Evolutionary conservation across 2,329 filamentous ascomycete genomes (phyloP).

Genomic region (Simplicillium aogashimaense): DNA sequence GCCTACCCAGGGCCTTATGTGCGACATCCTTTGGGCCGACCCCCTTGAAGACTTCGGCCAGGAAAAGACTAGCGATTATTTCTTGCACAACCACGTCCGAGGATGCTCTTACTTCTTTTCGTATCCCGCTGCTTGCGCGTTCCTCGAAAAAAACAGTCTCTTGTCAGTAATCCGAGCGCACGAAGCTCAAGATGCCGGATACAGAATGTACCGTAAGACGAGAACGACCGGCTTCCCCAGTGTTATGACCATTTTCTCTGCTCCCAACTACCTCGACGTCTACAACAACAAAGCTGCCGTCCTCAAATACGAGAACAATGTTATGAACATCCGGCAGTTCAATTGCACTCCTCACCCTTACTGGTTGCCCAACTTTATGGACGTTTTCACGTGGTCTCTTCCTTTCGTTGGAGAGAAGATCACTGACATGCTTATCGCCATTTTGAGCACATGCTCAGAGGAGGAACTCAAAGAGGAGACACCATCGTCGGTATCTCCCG

Average conservation of each 20-base stretch:
- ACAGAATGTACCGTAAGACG: constrained; percentile 98
- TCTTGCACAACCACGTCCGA: constrained; percentile 95
- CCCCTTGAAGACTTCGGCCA: constrained; percentile 97
- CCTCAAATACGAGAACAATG: constrained; percentile 98
- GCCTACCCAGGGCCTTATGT: constrained; percentile 96
- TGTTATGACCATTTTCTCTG: constrained; percentile 99
- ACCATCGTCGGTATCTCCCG: constrained; percentile 57
- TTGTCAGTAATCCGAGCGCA: constrained; percentile 95
- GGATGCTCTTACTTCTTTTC: constrained; percentile 99
- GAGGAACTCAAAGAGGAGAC: constrained; percentile 89
- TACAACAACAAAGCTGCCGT: constrained; percentile 99
- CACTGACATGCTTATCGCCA: constrained; percentile 98
- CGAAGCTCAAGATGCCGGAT: constrained; percentile 96
- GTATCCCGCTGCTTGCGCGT: constrained; percentile 91
- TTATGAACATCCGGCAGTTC: constrained; percentile 99
- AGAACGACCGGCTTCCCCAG: constrained; percentile 96
- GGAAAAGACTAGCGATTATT: constrained; percentile 96
- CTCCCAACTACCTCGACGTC: constrained; percentile 95
- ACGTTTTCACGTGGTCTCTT: constrained; percentile 99
- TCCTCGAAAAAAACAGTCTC: constrained; percentile 97
- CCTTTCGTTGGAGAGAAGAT: constrained; percentile 99
- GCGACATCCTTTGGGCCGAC: constrained; percentile 97
- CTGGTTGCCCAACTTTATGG: constrained; percentile 99
- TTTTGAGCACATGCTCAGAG: constrained; percentile 97
- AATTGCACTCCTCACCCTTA: constrained; percentile 99